phyloP scores from a whole-genome alignment of 2,329 filamentous ascomycete genomes.

The Phialemonium atrogriseum region DNA sequence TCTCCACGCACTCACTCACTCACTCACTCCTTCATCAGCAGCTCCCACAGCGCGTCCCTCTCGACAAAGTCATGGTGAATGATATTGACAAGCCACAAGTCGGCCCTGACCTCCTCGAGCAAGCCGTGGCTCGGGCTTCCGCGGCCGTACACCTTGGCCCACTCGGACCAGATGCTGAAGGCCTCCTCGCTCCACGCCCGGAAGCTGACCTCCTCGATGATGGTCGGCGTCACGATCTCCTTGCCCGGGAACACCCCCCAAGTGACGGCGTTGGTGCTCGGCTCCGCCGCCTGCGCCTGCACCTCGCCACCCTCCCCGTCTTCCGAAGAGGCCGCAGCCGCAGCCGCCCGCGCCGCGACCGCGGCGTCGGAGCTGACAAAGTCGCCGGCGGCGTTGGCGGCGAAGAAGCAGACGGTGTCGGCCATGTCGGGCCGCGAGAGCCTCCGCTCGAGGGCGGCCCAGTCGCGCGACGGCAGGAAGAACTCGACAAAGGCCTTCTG shows the following conservation, averaged over 20 bases:
- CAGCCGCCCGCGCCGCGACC: constrained; percentile 15
- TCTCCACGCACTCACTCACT: too few species aligned
- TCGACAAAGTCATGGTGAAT: constrained; percentile 76
- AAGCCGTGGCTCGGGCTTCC: constrained; percentile 63
- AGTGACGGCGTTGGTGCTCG: constrained; percentile 83
- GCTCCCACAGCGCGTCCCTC: constrained; percentile 61
- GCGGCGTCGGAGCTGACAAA: constrained; percentile 61
- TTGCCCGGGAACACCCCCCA: constrained; percentile 95
- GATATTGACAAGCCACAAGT: constrained; percentile 84
- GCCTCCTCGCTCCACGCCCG: constrained; percentile 92
- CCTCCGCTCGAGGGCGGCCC: constrained; percentile 55
- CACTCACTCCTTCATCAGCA: constrained; percentile 38
- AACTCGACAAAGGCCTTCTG: constrained; percentile 98
- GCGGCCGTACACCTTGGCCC: constrained; percentile 79
- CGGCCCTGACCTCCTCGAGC: constrained; percentile 57
- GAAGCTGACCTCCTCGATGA: constrained; percentile 94
- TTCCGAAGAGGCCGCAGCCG: constrained; percentile 10
- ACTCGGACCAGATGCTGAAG: constrained; percentile 91
- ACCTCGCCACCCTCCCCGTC: constrained; percentile 21
- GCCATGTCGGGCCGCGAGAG: constrained; percentile 51
- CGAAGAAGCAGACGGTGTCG: constrained; percentile 77
- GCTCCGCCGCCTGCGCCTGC: constrained; percentile 18
- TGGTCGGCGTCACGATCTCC: constrained; percentile 92
- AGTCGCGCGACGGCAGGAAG: constrained; percentile 72
- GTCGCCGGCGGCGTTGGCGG: constrained; percentile 68